These are phyloP conservation scores for Cryptococcus wingfieldii DNA, from an alignment of 1,284 basidiomycete species.

Conservation along the genomic window DNA sequence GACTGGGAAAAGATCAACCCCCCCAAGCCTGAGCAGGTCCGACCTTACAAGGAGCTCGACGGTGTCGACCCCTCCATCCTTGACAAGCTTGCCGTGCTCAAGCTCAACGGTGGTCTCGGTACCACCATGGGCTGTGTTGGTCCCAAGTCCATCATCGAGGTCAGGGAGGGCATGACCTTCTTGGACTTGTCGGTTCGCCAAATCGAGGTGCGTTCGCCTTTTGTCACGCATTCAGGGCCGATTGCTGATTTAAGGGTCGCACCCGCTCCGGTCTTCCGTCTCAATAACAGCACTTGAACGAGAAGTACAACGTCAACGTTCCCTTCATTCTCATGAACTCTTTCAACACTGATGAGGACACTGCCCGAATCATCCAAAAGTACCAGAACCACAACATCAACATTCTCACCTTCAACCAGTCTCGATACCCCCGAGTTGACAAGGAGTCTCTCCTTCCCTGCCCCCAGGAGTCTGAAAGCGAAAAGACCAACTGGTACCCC, in stretches of 20 bases:
- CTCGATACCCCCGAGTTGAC: constrained; percentile 93
- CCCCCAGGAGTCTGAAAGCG: constrained; percentile 77
- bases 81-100: constrained; percentile 94
- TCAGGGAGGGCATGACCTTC: constrained; percentile 98
- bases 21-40: constrained; percentile 86
- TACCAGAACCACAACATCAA: constrained; percentile 95
- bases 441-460: constrained; percentile 90
- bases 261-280: not conserved
- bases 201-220: constrained; percentile 63
- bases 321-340: constrained; percentile 99
- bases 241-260: constrained; percentile 1
- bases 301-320: constrained; percentile 66
- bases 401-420: constrained; percentile 91
- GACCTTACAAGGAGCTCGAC: constrained; percentile 75
- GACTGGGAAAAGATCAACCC: constrained; percentile 98
- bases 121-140: constrained; percentile 53
- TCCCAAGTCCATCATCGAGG: constrained; percentile 80
- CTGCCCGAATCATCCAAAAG: constrained; percentile 97
- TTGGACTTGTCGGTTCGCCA: constrained; percentile 94
- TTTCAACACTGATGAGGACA: constrained; percentile 98
- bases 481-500: constrained; percentile 98
- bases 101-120: constrained; percentile 98
- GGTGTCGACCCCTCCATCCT: constrained; percentile 66
- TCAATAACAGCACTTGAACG: constrained; percentile 55
- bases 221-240: not conserved